Base-by-base conservation (phyloP, 257 asterid genomes). In the Mitragyna speciosa region DNA sequence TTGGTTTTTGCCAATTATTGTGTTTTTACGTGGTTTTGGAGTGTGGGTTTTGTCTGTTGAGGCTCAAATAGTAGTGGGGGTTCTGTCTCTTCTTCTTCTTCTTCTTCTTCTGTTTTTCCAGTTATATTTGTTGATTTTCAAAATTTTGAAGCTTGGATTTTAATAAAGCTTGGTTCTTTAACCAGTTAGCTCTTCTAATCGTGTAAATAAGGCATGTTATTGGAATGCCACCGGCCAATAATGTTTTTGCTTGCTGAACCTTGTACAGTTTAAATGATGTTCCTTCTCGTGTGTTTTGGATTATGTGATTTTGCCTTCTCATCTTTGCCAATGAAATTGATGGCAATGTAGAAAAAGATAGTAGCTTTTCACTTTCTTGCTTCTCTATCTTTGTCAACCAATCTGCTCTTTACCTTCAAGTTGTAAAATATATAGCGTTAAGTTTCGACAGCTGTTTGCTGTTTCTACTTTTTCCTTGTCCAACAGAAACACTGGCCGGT, bases 1-100 rank as follows among this genome's bases (percentile, higher is more conserved):
- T 58, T 65, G 70, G 64, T 24, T 41, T 47, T 73, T 76, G 78
- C n/a, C 17, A 17, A 39, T 47, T 28, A 3, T 54, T 28, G 20
- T 51, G 70, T 69, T 19, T 48, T 65, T 24, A 16, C 30, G 14
- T n/a, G 51, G 75, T 79, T 81, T 58, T 71, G 63, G 49, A 33
- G 28, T 79, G 83, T 81, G 79, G 85, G 72, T 54, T 82, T 68
- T 82, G 26, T 64, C 24, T 39, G 9, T n/a, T 30, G 56, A 63
- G 73, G 52, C 61, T 75, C 19, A 33, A 67, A n/a, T 59, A 56
- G 67, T 68, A 2, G 67, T 48, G 79, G 73, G 73, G 78, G 22
- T 56, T 54, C 61, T 17, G 14, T 54, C 19, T 54, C 7, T 71
- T 69, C 51, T 28, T 67, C 30, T 67, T 7, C 61, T 73, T 54